phyloP scores from a whole-genome alignment of 2,329 filamentous ascomycete species.

The Sporothrix luriei region DNA sequence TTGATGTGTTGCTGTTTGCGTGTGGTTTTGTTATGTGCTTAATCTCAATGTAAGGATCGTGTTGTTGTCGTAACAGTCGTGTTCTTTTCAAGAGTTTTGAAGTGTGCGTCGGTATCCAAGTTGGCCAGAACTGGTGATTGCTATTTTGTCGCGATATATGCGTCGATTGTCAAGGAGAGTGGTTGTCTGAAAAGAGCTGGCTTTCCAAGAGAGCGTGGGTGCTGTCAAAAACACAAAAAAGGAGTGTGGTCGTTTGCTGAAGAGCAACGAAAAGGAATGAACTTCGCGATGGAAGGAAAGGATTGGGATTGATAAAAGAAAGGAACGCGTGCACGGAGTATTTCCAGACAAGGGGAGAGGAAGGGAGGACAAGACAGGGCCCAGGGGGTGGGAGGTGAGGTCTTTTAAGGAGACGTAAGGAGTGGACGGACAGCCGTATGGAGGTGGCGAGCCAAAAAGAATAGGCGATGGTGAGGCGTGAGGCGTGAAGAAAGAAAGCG shows the following conservation, averaged over 20 bases:
- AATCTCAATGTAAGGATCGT: constrained; percentile 13
- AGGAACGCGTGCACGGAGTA: constrained; percentile 14
- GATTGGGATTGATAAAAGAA: constrained; percentile 15
- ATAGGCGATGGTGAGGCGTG: not conserved
- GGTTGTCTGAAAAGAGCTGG: constrained; percentile 25
- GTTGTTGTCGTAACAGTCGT: constrained; percentile 22
- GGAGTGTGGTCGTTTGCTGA: constrained; percentile 4
- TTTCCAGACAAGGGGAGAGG: not conserved
- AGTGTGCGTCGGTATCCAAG: constrained; percentile 30
- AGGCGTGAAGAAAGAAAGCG: constrained; percentile 3
- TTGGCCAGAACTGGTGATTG: constrained; percentile 35
- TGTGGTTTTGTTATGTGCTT: constrained; percentile 12
- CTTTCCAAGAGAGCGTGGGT: constrained; percentile 25
- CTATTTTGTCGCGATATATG: constrained; percentile 14
- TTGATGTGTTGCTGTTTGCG: too few species aligned
- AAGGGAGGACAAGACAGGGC: constrained; percentile 23
- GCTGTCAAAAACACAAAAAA: constrained; percentile 10
- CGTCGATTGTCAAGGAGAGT: constrained; percentile 28
- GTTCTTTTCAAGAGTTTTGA: not conserved
- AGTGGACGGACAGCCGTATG: constrained; percentile 27
- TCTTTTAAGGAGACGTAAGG: constrained; percentile 34
- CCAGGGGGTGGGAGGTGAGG: constrained; percentile 11
- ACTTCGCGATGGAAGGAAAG: constrained; percentile 26
- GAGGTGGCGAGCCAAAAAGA: not conserved
- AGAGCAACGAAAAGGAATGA: constrained; percentile 27